Evolutionary conservation across 1,139 yeast genomes (phyloP), one percentile per base, ranked within the genome.

Genomic region (Lodderomyces jiufengensis): DNA sequence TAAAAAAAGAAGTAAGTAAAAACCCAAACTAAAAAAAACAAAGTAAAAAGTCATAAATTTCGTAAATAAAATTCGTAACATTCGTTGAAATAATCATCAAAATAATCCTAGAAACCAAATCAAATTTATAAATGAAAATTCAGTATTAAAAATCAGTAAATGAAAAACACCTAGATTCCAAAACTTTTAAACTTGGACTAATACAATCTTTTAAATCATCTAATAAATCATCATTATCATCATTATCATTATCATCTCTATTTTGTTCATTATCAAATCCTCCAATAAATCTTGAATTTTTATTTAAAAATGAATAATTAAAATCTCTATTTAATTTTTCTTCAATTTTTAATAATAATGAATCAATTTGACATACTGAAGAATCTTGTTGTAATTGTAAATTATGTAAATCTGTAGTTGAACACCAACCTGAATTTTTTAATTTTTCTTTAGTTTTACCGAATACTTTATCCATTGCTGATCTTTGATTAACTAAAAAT

Each of bases 361-460:
- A 53, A 46, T 63, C 63, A 40, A 61, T 48, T 50, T 66, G 59
- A 39, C 59, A 44, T 27, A 54, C 39, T 21, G 61, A 54, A 10
- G 59, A 41, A 42, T 62, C 66, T 41, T 59, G 59, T 42, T 66
- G 72, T 27, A 63, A 46, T 44, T 58, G 63, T 35, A 67, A 54
- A 50, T 66, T 68, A 41, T 66, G 59, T 49, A 70, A 58, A 47
- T 70, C 75, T 42, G 66, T 66, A 24, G 50, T 50, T 2, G 73
- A 66, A 45, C 73, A 68, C 76, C 76, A 70, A 2, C 76, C 76
- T 35, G 67, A 60, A 28, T 57, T 58, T 20, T 48, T 40, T 39
- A 70, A 56, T 37, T 66, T 55, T 32, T 54, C 51, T 36, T 52
- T 62, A n/a, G 74, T 63, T 16, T 54, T 47, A 30, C 56, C 63